Conservation (phyloP, 345 rosid species). For the Ceriops decandra region DNA sequence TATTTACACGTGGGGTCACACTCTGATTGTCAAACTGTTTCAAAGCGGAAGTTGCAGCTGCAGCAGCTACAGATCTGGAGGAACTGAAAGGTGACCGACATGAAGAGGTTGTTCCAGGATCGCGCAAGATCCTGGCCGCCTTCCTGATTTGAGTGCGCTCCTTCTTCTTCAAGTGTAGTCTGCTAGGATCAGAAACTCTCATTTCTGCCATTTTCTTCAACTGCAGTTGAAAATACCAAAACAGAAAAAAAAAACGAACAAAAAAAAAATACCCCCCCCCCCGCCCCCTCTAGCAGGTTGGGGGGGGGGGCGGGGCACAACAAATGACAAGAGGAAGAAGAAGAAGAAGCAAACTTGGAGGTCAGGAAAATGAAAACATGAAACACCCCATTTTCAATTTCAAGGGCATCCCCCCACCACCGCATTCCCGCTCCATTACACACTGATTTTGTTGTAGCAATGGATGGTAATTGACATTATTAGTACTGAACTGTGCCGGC, state of each 20-base stretch:
- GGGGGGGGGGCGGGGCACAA: too few species aligned
- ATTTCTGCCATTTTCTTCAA: slow-evolving; percentile 43
- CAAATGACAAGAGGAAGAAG: too few species aligned
- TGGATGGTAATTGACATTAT: not conserved
- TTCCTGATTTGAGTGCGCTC: slow-evolving; percentile 90
- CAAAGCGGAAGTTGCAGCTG: slow-evolving; percentile 25
- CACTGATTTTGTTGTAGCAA: not conserved
- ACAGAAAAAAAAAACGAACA: too few species aligned
- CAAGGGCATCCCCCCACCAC: slow-evolving; percentile 1
- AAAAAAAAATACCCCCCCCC: too few species aligned
- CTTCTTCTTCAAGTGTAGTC: slow-evolving; percentile 73
- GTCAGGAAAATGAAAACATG: too few species aligned
- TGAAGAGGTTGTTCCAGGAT: slow-evolving; percentile 86
- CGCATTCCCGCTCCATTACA: too few species aligned
- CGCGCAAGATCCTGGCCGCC: slow-evolving; percentile 78
- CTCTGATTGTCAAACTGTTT: slow-evolving; percentile 19
- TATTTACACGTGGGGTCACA: slow-evolving; percentile 22
- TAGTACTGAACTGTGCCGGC: too few species aligned
- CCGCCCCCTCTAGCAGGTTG: too few species aligned
- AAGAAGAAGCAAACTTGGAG: too few species aligned
- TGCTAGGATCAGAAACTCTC: slow-evolving; percentile 64
- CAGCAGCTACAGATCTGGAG: slow-evolving; percentile 50
- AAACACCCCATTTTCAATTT: too few species aligned
- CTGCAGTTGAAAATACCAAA: too few species aligned
- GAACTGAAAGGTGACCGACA: slow-evolving; percentile 72